phyloP scores from a whole-genome alignment of 1,284 basidiomycete genomes.

The Ceratorhiza oryzae-sativae region DNA sequence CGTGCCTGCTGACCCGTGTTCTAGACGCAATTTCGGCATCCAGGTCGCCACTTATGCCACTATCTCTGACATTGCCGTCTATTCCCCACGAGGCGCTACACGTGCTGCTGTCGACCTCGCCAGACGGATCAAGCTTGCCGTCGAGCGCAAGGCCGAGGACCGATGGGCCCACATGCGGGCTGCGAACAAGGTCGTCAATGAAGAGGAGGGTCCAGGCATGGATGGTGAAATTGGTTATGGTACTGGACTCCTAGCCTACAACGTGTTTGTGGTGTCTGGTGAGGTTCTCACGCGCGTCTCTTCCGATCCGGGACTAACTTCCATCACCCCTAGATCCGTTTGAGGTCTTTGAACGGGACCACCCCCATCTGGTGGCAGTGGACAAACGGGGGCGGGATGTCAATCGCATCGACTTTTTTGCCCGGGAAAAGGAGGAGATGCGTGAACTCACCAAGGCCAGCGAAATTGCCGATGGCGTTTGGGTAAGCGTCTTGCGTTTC shows the following conservation, averaged over 20 bases:
- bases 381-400: constrained; percentile 54
- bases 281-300: constrained; percentile 46
- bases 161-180: constrained; percentile 47
- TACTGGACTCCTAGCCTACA: constrained; percentile 59
- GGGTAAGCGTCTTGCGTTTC: constrained; percentile 50
- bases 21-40: constrained; percentile 75
- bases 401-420: constrained; percentile 67
- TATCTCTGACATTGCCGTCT: constrained; percentile 87
- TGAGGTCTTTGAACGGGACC: constrained; percentile 56
- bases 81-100: constrained; percentile 69
- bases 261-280: constrained; percentile 86
- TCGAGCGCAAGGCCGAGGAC: constrained; percentile 63
- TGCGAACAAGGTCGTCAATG: constrained; percentile 39
- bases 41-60: constrained; percentile 87
- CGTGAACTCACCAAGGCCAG: constrained; percentile 82
- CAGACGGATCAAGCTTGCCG: constrained; percentile 63
- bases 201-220: constrained; percentile 41
- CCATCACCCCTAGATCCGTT: constrained; percentile 58
- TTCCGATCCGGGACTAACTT: not conserved
- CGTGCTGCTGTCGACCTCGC: constrained; percentile 64
- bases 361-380: constrained; percentile 59
- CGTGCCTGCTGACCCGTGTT: not conserved
- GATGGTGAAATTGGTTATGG: constrained; percentile 44
- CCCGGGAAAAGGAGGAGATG: constrained; percentile 89
- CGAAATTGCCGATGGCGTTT: constrained; percentile 71